Conservation (phyloP, 176 grass and related monocot species). For the Avena atlantica region DNA sequence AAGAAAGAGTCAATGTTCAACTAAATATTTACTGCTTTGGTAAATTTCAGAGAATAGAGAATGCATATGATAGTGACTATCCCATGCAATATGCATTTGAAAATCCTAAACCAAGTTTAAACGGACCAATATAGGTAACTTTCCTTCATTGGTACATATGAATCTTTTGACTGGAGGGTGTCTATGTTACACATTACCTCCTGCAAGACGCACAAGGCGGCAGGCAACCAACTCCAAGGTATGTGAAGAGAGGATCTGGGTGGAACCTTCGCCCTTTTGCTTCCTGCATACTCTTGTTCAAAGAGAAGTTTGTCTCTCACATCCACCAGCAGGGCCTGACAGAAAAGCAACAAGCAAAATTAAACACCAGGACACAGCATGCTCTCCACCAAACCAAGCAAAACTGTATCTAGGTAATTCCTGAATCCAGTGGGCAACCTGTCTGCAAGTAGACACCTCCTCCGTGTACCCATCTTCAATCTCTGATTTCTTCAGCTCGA, state of each 20-base stretch:
- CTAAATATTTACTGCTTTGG: not conserved
- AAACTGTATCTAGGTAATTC: slow-evolving; percentile 9
- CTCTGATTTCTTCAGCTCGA: slow-evolving; percentile 70
- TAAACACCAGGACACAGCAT: slow-evolving; percentile 19
- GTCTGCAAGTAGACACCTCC: slow-evolving; percentile 63
- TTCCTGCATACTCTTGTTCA: slow-evolving; percentile 86
- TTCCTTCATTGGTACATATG: not conserved
- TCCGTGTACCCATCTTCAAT: slow-evolving; percentile 87
- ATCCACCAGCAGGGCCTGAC: slow-evolving; percentile 83
- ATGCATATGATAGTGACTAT: not conserved
- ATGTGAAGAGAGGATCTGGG: slow-evolving; percentile 77
- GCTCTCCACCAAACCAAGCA: slow-evolving; percentile 10
- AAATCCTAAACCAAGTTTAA: slow-evolving; percentile 21
- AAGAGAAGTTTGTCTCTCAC: slow-evolving; percentile 97
- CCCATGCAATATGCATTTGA: slow-evolving; percentile 1
- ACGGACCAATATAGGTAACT: not conserved
- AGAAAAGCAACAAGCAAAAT: slow-evolving; percentile 26
- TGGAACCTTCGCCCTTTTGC: slow-evolving; percentile 71
- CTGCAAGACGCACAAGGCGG: slow-evolving; percentile 74
- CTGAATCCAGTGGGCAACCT: slow-evolving; percentile 52
- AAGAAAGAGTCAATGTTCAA: not conserved
- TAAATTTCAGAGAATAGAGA: not conserved
- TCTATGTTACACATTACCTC: slow-evolving; percentile 65
- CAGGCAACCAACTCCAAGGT: slow-evolving; percentile 91
- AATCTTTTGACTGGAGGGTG: not conserved